Percentiles rank a stretch among this genome's conserved stretches.
phyloP scores from a whole-genome alignment of 768 basidiomycete genomes.

The Hemileccinum rubropunctum region DNA sequence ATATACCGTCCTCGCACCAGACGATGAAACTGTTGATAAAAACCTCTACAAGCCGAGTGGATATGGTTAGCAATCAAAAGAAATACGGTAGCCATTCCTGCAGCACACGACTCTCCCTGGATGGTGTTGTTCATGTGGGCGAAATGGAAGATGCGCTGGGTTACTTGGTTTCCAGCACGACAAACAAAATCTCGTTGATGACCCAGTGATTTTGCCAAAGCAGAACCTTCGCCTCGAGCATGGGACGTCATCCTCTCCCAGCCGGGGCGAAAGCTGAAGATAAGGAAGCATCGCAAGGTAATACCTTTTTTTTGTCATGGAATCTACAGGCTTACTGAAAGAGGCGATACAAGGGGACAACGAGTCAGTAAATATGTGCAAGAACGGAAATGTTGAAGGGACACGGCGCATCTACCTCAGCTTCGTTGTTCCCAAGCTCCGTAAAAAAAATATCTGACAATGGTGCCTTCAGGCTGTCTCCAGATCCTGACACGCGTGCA shows the following conservation, averaged over 20 bases:
- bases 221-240: background rate
- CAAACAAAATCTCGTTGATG: background rate
- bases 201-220: background rate
- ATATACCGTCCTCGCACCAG: background rate
- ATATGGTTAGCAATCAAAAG: slow-evolving; percentile 3
- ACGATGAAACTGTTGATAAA: background rate
- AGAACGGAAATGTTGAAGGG: background rate
- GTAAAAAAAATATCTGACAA: background rate
- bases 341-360: background rate
- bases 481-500: slow-evolving; percentile 29
- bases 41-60: background rate
- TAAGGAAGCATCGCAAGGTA: slow-evolving; percentile 1
- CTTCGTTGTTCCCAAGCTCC: slow-evolving; percentile 10
- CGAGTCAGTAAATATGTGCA: background rate
- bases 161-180: background rate
- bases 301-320: slow-evolving; percentile 9
- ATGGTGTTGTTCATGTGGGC: background rate
- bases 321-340: background rate
- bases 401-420: slow-evolving; percentile 15
- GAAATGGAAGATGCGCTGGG: background rate
- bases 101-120: background rate
- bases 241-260: background rate
- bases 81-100: background rate
- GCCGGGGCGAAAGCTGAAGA: background rate
- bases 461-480: slow-evolving; percentile 8